Evolutionary conservation across 371 early-diverging fungal species (phyloP).

Genomic region (Lichtheimia hyalospora): DNA sequence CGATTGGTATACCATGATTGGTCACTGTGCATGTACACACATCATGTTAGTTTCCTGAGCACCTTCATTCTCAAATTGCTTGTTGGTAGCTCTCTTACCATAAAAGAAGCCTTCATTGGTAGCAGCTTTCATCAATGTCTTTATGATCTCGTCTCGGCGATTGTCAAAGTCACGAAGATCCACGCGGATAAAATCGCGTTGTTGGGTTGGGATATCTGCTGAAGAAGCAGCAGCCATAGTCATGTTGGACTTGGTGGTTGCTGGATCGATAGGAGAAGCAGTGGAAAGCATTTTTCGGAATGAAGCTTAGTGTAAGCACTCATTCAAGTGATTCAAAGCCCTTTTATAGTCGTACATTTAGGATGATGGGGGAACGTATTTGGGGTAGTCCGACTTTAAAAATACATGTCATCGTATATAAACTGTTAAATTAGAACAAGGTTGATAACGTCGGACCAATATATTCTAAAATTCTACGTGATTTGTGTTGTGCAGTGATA

Average conservation of each 20-base stretch:
- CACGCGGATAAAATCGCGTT: slow-evolving; percentile 16
- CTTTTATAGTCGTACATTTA: too few species aligned
- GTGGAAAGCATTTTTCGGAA: neutral
- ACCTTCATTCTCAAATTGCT: too few species aligned
- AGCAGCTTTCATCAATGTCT: slow-evolving; percentile 13
- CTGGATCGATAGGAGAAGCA: neutral
- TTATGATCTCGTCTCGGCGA: slow-evolving; percentile 14
- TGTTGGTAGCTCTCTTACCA: slow-evolving; percentile 1
- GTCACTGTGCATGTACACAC: slow-evolving; percentile 13
- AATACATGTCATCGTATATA: too few species aligned
- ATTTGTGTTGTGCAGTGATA: too few species aligned
- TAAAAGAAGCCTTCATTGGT: slow-evolving; percentile 25
- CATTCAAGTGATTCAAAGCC: too few species aligned
- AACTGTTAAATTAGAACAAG: too few species aligned
- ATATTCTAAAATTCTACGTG: too few species aligned
- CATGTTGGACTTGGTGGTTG: neutral
- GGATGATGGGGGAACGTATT: too few species aligned
- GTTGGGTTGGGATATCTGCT: slow-evolving; percentile 9
- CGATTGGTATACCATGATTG: slow-evolving; percentile 30
- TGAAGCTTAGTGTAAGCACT: neutral
- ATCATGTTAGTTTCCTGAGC: neutral
- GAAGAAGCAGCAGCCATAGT: slow-evolving; percentile 21
- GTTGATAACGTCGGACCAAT: too few species aligned
- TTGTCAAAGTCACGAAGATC: slow-evolving; percentile 21
- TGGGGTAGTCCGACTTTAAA: too few species aligned